Percentiles rank a stretch among this genome's conserved stretches.
phyloP scores from a whole-genome alignment of 805 yeast species.

The Kazachstania africana region DNA sequence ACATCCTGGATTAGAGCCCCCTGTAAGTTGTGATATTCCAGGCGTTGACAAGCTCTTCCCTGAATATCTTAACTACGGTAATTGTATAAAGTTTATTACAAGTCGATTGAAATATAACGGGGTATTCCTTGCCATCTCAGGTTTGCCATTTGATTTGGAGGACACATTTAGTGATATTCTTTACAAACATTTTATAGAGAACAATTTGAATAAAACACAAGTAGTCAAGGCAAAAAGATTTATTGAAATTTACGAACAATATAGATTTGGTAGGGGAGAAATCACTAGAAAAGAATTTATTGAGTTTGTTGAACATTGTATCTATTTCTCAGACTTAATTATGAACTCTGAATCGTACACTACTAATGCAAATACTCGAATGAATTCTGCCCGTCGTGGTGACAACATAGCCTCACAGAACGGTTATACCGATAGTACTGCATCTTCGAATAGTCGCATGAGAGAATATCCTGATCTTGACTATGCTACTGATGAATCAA shows the following conservation, averaged over 20 bases:
- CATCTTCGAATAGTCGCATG: no score
- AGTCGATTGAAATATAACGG: constrained; percentile 44
- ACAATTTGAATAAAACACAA: constrained; percentile 4
- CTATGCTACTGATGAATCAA: no score
- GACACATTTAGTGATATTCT: constrained; percentile 19
- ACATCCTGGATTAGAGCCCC: constrained; percentile 44
- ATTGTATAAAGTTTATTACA: constrained; percentile 47
- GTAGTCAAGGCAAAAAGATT: constrained; percentile 24
- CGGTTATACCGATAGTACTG: no score
- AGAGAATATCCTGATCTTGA: no score
- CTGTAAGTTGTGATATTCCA: constrained; percentile 26
- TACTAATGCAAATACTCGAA: no score
- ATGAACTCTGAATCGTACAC: constrained; percentile 6
- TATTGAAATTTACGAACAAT: constrained; percentile 48
- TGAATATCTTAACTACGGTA: constrained; percentile 35
- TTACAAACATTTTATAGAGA: constrained; percentile 11
- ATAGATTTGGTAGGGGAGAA: constrained; percentile 53
- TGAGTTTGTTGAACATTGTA: constrained; percentile 40
- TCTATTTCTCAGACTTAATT: constrained; percentile 24
- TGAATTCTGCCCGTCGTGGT: no score
- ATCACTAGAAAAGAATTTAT: constrained; percentile 49
- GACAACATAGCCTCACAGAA: no score
- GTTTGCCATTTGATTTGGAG: constrained; percentile 14
- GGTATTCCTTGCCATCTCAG: constrained; percentile 27
- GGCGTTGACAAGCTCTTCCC: constrained; percentile 25